A percentile compares a stretch with the other conserved stretches of the same genome.
Conservation (phyloP, 805 yeast genomes). For the Saturnispora kantuleensis region DNA sequence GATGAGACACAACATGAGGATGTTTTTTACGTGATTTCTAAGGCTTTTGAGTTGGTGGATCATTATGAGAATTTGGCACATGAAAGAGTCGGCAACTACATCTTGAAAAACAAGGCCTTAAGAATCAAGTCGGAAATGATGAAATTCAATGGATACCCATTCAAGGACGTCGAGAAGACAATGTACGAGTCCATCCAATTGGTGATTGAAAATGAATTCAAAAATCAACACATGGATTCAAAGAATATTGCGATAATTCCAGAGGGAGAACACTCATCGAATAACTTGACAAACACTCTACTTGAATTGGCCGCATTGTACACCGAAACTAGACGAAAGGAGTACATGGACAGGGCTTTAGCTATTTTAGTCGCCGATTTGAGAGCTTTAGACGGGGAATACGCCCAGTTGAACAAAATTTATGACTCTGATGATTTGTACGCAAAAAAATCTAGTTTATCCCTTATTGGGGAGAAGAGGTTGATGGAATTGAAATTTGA, state of each 20-base stretch:
- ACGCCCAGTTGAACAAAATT: constrained; percentile 11
- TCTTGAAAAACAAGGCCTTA: constrained; percentile 26
- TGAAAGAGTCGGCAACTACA: constrained; percentile 19
- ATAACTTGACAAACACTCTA: constrained; percentile 20
- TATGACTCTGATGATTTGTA: constrained; percentile 14
- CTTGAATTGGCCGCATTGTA: constrained; percentile 25
- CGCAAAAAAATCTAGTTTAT: constrained; percentile 9
- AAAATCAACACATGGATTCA: constrained; percentile 6
- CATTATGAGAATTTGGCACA: constrained; percentile 19
- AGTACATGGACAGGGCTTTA: constrained; percentile 22
- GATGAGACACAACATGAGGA: constrained; percentile 19
- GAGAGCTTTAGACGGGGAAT: constrained; percentile 25
- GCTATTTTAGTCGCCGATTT: constrained; percentile 27
- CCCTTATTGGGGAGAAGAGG: constrained; percentile 15
- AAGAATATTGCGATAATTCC: constrained; percentile 19
- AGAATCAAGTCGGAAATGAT: constrained; percentile 30
- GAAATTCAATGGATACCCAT: constrained; percentile 13
- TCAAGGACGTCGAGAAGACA: constrained; percentile 21
- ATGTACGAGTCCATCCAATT: constrained; percentile 23
- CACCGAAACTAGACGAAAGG: constrained; percentile 17
- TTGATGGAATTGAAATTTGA: constrained; percentile 21
- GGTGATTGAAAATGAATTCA: constrained; percentile 20
- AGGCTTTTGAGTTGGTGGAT: constrained; percentile 24
- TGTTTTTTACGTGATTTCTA: constrained; percentile 20
- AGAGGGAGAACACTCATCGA: constrained; percentile 15